Conservation (phyloP, 2,329 filamentous ascomycete species). For the Phialemoniopsis sp. region DNA sequence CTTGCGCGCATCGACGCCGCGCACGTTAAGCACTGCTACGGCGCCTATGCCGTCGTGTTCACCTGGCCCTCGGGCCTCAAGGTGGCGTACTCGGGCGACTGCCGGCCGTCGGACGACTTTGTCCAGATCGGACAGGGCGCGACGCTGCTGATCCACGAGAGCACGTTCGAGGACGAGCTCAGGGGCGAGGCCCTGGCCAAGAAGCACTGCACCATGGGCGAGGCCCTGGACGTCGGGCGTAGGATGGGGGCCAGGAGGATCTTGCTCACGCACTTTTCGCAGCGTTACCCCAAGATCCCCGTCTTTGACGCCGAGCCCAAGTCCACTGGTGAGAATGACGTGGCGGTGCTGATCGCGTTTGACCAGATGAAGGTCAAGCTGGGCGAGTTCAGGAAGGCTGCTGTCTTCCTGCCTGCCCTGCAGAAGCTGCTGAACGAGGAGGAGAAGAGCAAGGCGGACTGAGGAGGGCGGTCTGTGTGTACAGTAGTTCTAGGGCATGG, state of each 20-base stretch:
- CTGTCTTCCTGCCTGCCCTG: constrained; percentile 14
- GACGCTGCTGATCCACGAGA: constrained; percentile 90
- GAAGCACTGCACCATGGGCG: constrained; percentile 83
- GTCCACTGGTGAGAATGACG: constrained; percentile 35
- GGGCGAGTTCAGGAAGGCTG: constrained; percentile 65
- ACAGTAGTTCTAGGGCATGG: constrained; percentile 8
- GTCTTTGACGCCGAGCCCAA: constrained; percentile 32
- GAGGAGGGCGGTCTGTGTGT: not conserved
- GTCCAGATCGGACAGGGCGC: constrained; percentile 65
- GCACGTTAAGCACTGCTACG: constrained; percentile 73
- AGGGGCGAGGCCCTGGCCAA: constrained; percentile 75
- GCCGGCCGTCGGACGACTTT: constrained; percentile 71
- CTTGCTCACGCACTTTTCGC: constrained; percentile 90
- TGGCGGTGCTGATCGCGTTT: constrained; percentile 69
- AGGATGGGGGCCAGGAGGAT: constrained; percentile 77
- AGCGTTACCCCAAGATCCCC: constrained; percentile 80
- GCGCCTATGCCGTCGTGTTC: constrained; percentile 71
- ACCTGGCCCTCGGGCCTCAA: constrained; percentile 79
- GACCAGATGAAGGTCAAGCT: constrained; percentile 74
- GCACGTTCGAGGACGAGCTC: constrained; percentile 90
- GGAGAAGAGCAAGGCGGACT: constrained; percentile 22
- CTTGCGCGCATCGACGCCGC: constrained; percentile 65
- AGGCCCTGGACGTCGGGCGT: constrained; percentile 75
- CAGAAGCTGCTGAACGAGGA: constrained; percentile 14
- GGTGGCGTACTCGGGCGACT: constrained; percentile 91